Percentiles rank a stretch among this genome's conserved stretches.
These are phyloP conservation scores for Thelonectria olida DNA, from an alignment of 2,329 filamentous ascomycete species.

Conservation along the genomic window DNA sequence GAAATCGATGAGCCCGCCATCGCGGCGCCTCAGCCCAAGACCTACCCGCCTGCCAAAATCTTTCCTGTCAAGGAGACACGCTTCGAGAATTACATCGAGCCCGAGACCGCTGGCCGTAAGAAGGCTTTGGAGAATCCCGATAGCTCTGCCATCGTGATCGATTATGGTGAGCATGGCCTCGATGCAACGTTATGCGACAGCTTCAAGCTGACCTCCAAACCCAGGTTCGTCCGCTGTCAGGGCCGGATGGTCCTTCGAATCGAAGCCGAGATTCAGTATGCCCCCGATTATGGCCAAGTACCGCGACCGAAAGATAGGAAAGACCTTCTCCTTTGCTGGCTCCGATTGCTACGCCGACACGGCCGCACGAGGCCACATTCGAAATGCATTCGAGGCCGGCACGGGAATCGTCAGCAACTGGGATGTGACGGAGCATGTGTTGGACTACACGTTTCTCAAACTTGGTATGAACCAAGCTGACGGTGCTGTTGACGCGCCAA, in stretches of 20 bases:
- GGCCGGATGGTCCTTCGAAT: constrained; percentile 95
- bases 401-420: constrained; percentile 95
- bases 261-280: constrained; percentile 79
- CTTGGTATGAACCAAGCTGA: constrained; percentile 82
- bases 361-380: constrained; percentile 88
- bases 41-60: constrained; percentile 63
- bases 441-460: constrained; percentile 96
- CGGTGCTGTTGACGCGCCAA: constrained; percentile 81
- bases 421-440: constrained; percentile 94
- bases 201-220: constrained; percentile 30
- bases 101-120: constrained; percentile 74
- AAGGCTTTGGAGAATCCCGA: constrained; percentile 68
- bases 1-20: constrained; percentile 55
- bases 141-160: constrained; percentile 88
- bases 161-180: constrained; percentile 77
- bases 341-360: constrained; percentile 95
- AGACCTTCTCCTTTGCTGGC: constrained; percentile 92
- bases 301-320: constrained; percentile 90
- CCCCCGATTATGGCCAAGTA: constrained; percentile 95
- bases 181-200: constrained; percentile 16
- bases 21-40: constrained; percentile 49
- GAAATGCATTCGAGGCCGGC: constrained; percentile 89
- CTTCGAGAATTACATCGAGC: constrained; percentile 64
- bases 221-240: constrained; percentile 87
- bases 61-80: constrained; percentile 70